These are phyloP conservation scores for Suhomyces chickasaworum DNA, from an alignment of 1,139 yeast genomes.

Conservation along the genomic window DNA sequence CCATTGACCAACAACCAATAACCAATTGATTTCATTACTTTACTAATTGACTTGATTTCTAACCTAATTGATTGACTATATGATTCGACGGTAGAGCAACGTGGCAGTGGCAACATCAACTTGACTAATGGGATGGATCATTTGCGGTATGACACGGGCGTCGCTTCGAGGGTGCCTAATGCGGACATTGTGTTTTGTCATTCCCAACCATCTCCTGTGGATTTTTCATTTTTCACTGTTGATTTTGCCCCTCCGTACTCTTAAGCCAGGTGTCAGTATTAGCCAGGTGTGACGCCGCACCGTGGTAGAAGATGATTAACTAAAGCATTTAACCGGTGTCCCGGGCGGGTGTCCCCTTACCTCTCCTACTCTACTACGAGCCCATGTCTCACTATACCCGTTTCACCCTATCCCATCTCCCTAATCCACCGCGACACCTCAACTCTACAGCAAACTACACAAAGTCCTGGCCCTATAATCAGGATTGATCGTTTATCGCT, in stretches of 20 bases:
- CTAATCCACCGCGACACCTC: background rate
- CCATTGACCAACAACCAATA: too few species aligned
- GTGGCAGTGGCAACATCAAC: too few species aligned
- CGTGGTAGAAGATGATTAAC: background rate
- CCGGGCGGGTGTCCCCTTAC: too few species aligned
- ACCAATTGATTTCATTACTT: too few species aligned
- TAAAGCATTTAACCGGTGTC: too few species aligned
- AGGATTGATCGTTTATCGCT: conserved; percentile 16
- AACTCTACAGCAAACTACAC: conserved; percentile 14
- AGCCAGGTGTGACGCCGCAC: conserved; percentile 1
- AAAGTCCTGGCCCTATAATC: conserved; percentile 14
- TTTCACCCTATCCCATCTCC: background rate
- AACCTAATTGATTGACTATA: too few species aligned
- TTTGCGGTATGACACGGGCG: background rate
- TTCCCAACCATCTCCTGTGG: conserved; percentile 1
- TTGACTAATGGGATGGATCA: too few species aligned
- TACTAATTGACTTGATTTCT: too few species aligned
- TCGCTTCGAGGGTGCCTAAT: background rate
- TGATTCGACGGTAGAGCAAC: too few species aligned
- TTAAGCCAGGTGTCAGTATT: background rate
- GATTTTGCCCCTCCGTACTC: conserved; percentile 1
- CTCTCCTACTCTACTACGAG: too few species aligned
- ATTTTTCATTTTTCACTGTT: background rate
- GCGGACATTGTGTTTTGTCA: background rate
- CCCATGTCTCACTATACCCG: too few species aligned